A percentile compares a stretch with the other conserved stretches of the same genome.
These are phyloP conservation scores for sorghum (Sorghum bicolor) DNA, from an alignment of 176 grass and related monocot species.

Conservation along the genomic window Sorghum_bicolor_NCBIv3 NC_012871.2:65809501-65810000, in stretches of 20 bases:
- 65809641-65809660: not conserved
- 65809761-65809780: conserved; percentile 28
- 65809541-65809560: not conserved
- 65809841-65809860: no score
- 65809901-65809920: no score
- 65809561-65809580: not conserved
- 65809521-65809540: not conserved
- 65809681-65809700: not conserved
- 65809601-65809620: conserved; percentile 27
- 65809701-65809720: not conserved
- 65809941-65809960: no score
- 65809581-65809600: not conserved
- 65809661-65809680: conserved; percentile 6
- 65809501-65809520: not conserved
- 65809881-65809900: no score
- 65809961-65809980: no score
- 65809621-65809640: not conserved
- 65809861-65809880: no score
- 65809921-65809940: no score
- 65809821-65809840: no score
- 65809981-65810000: no score
- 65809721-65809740: not conserved
- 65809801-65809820: not conserved
- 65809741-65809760: conserved; percentile 20
- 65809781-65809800: not conserved